These are phyloP conservation scores for Hura crepitans DNA, from an alignment of 441 rosid species.

Conservation along the genomic window DNA sequence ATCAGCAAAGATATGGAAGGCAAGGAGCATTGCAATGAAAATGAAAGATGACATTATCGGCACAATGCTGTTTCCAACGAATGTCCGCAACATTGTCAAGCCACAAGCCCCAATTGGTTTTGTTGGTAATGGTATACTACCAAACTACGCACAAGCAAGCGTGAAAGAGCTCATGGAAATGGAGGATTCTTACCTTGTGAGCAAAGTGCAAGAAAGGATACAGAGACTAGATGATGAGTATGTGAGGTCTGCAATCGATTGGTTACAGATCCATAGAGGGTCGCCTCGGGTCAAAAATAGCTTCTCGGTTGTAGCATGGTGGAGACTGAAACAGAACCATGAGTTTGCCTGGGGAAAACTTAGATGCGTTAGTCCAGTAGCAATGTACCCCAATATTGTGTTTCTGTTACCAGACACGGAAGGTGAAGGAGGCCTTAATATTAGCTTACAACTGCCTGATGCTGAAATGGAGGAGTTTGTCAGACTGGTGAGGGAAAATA, in stretches of 20 bases:
- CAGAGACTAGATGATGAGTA: conserved; percentile 21
- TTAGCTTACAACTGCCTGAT: conserved; percentile 21
- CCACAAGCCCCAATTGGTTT: conserved; percentile 19
- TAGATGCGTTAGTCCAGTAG: conserved; percentile 11
- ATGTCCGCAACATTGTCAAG: conserved; percentile 1
- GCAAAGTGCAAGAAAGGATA: conserved; percentile 21
- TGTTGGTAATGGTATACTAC: conserved; percentile 22
- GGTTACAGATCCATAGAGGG: conserved; percentile 26
- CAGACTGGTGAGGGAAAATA: conserved; percentile 18
- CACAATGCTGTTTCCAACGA: conserved; percentile 20
- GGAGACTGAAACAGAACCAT: conserved; percentile 19
- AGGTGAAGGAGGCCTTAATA: conserved; percentile 19
- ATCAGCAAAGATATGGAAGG: conserved; percentile 28
- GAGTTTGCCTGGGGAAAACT: conserved; percentile 21
- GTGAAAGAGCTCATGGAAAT: conserved; percentile 19
- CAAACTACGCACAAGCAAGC: neutral
- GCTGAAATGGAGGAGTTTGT: conserved; percentile 19
- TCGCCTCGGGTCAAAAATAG: conserved; percentile 13
- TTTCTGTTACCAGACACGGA: conserved; percentile 16
- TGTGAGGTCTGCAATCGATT: conserved; percentile 24
- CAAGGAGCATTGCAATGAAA: conserved; percentile 24
- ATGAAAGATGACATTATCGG: neutral
- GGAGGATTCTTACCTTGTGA: conserved; percentile 11
- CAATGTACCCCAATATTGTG: conserved; percentile 16
- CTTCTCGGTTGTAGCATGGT: conserved; percentile 25